Conservation (phyloP, 139 green algal species). For the Deuterostichococcus epilithicus region DNA sequence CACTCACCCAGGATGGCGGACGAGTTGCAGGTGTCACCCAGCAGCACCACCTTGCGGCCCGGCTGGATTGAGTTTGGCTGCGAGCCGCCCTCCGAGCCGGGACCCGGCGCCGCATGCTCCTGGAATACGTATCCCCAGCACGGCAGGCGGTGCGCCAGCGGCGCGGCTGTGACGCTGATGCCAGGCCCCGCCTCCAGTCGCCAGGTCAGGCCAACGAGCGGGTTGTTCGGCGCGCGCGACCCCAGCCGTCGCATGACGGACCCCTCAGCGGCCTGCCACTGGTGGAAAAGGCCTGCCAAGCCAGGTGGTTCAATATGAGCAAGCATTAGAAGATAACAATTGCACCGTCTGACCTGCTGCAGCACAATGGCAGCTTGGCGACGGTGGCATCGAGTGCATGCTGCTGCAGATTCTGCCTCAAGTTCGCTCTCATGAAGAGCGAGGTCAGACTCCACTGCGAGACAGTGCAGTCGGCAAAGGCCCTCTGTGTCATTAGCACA, state of each 20-base stretch:
- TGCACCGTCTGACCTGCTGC: too few relatives aligned
- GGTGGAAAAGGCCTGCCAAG: neutral
- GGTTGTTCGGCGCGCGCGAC: neutral
- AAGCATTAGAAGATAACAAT: too few relatives aligned
- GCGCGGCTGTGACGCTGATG: slow-evolving; percentile 33
- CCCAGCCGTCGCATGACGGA: neutral
- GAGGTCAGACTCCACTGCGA: too few relatives aligned
- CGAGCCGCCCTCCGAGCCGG: neutral
- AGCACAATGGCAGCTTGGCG: too few relatives aligned
- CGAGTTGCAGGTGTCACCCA: slow-evolving; percentile 89
- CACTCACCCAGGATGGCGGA: slow-evolving; percentile 45
- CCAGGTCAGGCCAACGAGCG: slow-evolving; percentile 41
- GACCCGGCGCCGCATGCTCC: slow-evolving; percentile 23
- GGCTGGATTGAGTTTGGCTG: slow-evolving; percentile 12
- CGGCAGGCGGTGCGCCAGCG: slow-evolving; percentile 80
- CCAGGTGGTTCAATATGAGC: too few relatives aligned
- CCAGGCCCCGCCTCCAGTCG: slow-evolving; percentile 17
- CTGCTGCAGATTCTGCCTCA: too few relatives aligned
- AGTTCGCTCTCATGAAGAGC: too few relatives aligned
- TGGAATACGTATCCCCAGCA: slow-evolving; percentile 81
- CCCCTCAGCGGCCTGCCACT: neutral
- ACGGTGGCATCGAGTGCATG: too few relatives aligned
- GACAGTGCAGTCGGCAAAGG: too few relatives aligned
- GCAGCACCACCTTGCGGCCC: slow-evolving; percentile 75
- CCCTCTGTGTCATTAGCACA: too few relatives aligned